Conservation (phyloP, 1,284 basidiomycete species). For the Sporisorium sorghi region DNA sequence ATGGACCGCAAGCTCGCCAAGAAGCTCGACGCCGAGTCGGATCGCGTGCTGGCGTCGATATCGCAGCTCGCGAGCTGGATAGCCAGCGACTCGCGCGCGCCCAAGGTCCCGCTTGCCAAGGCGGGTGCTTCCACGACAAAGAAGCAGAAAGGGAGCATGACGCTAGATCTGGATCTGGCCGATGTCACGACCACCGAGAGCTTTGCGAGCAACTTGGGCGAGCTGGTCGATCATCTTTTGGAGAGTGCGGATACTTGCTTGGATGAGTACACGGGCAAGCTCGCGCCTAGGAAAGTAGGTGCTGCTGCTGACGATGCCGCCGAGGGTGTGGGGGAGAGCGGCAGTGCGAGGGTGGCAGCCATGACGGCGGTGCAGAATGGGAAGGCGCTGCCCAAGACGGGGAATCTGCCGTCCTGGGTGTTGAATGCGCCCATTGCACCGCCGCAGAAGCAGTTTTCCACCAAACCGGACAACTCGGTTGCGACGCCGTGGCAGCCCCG, state of each 20-base stretch:
- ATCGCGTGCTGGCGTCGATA: conserved; percentile 71
- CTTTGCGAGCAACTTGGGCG: conserved; percentile 82
- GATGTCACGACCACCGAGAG: conserved; percentile 74
- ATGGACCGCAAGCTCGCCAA: conserved; percentile 79
- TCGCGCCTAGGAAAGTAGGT: conserved; percentile 72
- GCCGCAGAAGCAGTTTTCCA: conserved; percentile 63
- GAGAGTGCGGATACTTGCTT: conserved; percentile 86
- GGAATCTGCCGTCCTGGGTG: conserved; percentile 56
- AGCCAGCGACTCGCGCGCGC: conserved; percentile 33
- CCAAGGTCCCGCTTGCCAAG: conserved; percentile 32
- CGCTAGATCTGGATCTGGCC: conserved; percentile 17
- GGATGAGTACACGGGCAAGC: conserved; percentile 81
- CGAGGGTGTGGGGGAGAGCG: background rate
- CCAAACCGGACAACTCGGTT: conserved; percentile 60
- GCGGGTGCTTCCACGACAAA: background rate
- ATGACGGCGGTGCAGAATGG: conserved; percentile 39
- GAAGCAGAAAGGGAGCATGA: conserved; percentile 19
- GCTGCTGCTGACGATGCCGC: conserved; percentile 1
- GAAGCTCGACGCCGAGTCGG: conserved; percentile 76
- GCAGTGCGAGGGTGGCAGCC: conserved; percentile 15
- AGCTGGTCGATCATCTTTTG: conserved; percentile 83
- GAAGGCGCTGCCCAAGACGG: conserved; percentile 45
- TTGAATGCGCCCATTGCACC: conserved; percentile 62
- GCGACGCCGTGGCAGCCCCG: conserved; percentile 50
- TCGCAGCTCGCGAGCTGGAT: conserved; percentile 49